Base-by-base conservation (phyloP, 371 early-diverging fungal genomes). In the Saksenaea vasiformis region DNA sequence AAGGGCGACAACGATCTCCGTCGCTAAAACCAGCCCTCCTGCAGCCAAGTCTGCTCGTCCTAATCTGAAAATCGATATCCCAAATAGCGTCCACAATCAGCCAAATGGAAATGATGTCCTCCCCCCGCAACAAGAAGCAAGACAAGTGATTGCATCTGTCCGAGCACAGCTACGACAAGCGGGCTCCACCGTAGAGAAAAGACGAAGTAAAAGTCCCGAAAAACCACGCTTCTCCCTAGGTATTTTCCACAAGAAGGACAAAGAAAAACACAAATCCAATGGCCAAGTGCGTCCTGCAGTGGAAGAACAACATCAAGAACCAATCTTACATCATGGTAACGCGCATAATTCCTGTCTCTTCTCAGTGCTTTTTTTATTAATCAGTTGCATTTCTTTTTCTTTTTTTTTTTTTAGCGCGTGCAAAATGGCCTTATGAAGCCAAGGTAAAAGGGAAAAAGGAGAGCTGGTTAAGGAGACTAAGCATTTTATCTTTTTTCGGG, bases 391-490 rank as follows among this genome's bases (percentile, higher is more conserved):
- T 17, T 15, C 1, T 44, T 44, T 44, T 7, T 15, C 7, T 17
- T 44, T 8, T 15, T 17, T 22, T 47, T 47, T 8, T 47, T 7
- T 31, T 38, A 59, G 71, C 64, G 8, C 67, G 63, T 15, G 71
- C 72, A n/a, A 44, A 68, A 17, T 72, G 72, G 72, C 22, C 56
- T n/a, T 72, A 65, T 54, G 68, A 72, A 62, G 72, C 72, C 36
- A 68, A 65, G 62, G 62, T 72, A 56, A 5, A 31, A 15, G 9
- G 7, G 7, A 17, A 60, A 47, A 26, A 35, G 51, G 69, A 54
- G 55, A 27, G 14, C 41, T 39, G 41, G 34, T 37, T 41, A 62
- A 7, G 31, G 31, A 31, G 31, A 31, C 31, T 31, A 39, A 62
- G 22, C 8, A 26, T 47, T 31, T 13, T 27, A 26, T 56, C 22